phyloP scores from a whole-genome alignment of 805 yeast species.

The Clavispora fructus region DNA sequence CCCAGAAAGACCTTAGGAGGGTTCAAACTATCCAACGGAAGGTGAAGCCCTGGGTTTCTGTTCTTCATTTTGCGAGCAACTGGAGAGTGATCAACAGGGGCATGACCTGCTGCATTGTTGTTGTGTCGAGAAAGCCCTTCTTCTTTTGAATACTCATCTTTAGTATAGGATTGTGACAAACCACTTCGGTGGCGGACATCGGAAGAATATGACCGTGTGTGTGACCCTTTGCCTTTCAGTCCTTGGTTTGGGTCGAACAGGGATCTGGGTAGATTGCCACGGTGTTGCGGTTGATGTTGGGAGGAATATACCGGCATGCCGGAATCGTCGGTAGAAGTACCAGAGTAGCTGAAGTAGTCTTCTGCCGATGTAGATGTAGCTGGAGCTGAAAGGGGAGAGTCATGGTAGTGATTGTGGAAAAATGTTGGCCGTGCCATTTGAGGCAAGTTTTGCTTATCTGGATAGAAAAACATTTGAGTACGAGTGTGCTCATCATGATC shows the following conservation, averaged over 20 bases:
- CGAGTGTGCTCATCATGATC: neutral
- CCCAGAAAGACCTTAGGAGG: constrained; percentile 6
- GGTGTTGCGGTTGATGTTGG: neutral
- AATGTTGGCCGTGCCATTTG: neutral
- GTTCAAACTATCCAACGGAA: constrained; percentile 21
- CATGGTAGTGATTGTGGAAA: neutral
- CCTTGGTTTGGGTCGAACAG: neutral
- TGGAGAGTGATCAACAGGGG: neutral
- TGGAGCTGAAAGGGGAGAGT: constrained; percentile 1
- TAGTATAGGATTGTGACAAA: neutral
- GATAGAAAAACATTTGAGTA: neutral
- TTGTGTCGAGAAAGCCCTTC: neutral
- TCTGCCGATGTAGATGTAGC: neutral
- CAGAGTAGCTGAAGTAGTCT: constrained; percentile 2
- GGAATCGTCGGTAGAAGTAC: neutral
- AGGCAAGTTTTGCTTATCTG: neutral
- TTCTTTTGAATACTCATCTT: neutral
- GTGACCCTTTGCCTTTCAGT: neutral
- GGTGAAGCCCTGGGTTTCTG: constrained; percentile 22
- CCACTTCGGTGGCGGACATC: neutral
- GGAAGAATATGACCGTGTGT: neutral
- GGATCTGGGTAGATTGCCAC: neutral
- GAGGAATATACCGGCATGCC: neutral
- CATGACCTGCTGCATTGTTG: neutral
- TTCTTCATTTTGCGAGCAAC: constrained; percentile 4